Evolutionary conservation across 176 grass and related monocot genomes (phyloP), one percentile per base, ranked within the genome.

Genomic region (Elymus sibiricus): DNA sequence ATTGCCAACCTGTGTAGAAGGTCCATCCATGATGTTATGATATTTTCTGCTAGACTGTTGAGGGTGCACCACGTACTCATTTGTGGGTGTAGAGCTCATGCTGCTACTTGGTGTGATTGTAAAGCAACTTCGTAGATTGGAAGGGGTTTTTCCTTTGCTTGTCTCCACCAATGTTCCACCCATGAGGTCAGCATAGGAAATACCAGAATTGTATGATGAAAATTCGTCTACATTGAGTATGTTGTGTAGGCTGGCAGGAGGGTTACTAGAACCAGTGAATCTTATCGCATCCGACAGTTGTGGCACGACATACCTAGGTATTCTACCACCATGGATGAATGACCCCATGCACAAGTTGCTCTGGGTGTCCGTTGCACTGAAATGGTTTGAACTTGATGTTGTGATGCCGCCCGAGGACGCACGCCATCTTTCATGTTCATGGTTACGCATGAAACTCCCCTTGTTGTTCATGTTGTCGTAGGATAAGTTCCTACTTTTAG

Each of bases 391-490:
- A 38, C 70, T 79, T 35, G 34, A 35, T 35, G 5, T 35, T 35
- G 34, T 1, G 59, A 62, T n/a, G 80, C 46, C 37, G 34, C 24
- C 28, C 76, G 44, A 74, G 51, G 86, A 35, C 11, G 82, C 55
- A 28, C 59, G 22, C 44, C 81, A 39, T 79, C 78, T n/a, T n/a
- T n/a, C n/a, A n/a, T n/a, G n/a, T n/a, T n/a, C n/a, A n/a, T n/a
- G n/a, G n/a, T n/a, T n/a, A 56, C 89, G 59, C 22, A 74, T 65
- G 37, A 85, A 87, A 83, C 56, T 42, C 55, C 83, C 73, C 4
- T 55, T 51, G 46, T 75, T 67, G 39, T 49, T 81, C 9, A 71
- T 35, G 34, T 35, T 76, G 34, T 5, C 34, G 5, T 35, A 35
- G 46, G 64, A 35, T 5, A 32, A 19, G 40, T 56, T 85, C 80